Evolutionary conservation across 75 land plant genomes (phyloP), one percentile per base, ranked within the genome.

Genomic region (Selaginella tamariscina): DNA sequence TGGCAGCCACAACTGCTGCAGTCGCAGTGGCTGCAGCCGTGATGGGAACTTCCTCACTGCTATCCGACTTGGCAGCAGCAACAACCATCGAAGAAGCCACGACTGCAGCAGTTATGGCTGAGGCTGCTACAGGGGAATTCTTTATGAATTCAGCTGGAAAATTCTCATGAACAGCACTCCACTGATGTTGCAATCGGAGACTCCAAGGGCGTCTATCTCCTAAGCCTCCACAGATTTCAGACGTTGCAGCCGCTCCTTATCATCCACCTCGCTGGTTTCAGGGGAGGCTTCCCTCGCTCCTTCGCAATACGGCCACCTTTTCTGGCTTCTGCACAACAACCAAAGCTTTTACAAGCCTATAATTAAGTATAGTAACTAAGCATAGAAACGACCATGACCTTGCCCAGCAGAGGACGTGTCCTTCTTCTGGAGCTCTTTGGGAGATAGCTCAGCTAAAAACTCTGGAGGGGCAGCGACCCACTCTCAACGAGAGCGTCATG

Each of bases 91-190:
- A 79, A 56, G 94, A 89, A 65, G 90, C 86, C 62, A 86, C 90
- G 70, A 89, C 87, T 65, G 91, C 95, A 20, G 91, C 93, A 1
- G 93, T 86, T n/a, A 88, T 86, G 24, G 82, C 90, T 13, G 84
- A 85, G 1, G 94, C 89, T 64, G 91, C 89, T 39, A 84, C 87
- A 59, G 91, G 85, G 30, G 81, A 71, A 39, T 84, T 76, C 68
- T 72, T 77, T 30, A 57, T 72, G 39, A 78, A 44, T 33, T 79
- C 79, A 13, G 67, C 8, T 1, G 79, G 74, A 65, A 65, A 27
- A n/a, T 55, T 29, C 32, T 75, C 84, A 66, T 69, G 59, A 73
- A 30, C 54, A 31, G 44, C 13, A 30, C 24, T 24, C 26, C n/a
- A 18, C 29, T 13, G 56, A 32, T 73, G 56, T 24, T 11, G 54